Conservation (phyloP, 2,329 filamentous ascomycete genomes). For the Sclerotinia borealis region DNA sequence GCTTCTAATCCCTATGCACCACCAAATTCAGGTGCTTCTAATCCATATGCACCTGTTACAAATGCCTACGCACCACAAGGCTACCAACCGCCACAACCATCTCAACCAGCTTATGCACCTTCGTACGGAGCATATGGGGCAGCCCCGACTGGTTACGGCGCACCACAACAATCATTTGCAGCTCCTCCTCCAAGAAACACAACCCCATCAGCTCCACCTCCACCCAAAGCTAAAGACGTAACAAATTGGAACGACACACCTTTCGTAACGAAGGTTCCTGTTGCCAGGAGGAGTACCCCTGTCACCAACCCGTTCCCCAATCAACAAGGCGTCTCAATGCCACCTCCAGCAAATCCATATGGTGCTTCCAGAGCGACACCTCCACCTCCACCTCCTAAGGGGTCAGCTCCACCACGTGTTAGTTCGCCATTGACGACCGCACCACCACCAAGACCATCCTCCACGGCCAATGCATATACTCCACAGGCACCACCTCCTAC, state of each 20-base stretch:
- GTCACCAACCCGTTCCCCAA: slow-evolving; percentile 58
- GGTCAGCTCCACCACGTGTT: slow-evolving; percentile 60
- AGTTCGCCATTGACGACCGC: slow-evolving; percentile 59
- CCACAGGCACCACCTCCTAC: slow-evolving; percentile 47
- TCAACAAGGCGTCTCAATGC: slow-evolving; percentile 48
- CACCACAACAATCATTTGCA: slow-evolving; percentile 35
- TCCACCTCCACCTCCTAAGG: slow-evolving; percentile 80
- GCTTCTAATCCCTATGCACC: slow-evolving; percentile 44
- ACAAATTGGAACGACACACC: slow-evolving; percentile 95
- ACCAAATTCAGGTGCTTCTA: slow-evolving; percentile 33
- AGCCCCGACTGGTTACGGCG: slow-evolving; percentile 27
- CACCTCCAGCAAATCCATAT: slow-evolving; percentile 55
- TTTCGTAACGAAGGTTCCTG: slow-evolving; percentile 69
- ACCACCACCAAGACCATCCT: slow-evolving; percentile 45
- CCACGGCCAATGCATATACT: slow-evolving; percentile 58
- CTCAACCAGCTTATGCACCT: slow-evolving; percentile 32
- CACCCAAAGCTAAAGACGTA: slow-evolving; percentile 64
- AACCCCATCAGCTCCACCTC: slow-evolving; percentile 62
- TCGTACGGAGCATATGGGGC: slow-evolving; percentile 23
- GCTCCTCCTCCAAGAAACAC: slow-evolving; percentile 60
- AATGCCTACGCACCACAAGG: slow-evolving; percentile 36
- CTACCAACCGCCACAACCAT: slow-evolving; percentile 35
- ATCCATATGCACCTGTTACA: slow-evolving; percentile 44
- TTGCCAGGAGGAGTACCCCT: slow-evolving; percentile 63
- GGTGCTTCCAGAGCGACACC: slow-evolving; percentile 54